These are phyloP conservation scores for Smittium culicis DNA, from an alignment of 371 early-diverging fungal species.

Conservation along the genomic window DNA sequence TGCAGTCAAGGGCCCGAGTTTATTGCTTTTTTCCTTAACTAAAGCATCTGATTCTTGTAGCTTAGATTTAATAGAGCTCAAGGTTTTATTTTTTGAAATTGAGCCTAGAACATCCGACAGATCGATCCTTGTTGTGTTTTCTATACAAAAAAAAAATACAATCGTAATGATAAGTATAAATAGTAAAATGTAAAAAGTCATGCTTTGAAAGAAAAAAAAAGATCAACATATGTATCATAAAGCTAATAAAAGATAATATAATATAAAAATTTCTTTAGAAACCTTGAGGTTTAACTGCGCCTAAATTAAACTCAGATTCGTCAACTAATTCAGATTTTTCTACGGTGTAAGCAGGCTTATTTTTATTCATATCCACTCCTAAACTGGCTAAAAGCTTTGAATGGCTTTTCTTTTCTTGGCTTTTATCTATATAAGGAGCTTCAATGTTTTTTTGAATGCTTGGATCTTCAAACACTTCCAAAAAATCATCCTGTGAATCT, in stretches of 20 bases:
- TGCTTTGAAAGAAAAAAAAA: background rate
- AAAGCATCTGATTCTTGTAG: background rate
- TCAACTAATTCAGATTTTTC: background rate
- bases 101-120: constrained; percentile 34
- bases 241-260: no score
- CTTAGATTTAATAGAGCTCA: background rate
- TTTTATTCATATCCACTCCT: background rate
- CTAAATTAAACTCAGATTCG: constrained; percentile 11
- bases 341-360: background rate
- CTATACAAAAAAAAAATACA: background rate
- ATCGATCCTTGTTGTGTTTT: background rate
- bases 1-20: constrained; percentile 45
- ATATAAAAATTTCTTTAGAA: background rate
- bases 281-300: no score
- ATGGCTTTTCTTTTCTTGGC: constrained; percentile 28
- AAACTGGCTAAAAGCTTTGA: constrained; percentile 9
- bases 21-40: constrained; percentile 2
- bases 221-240: no score
- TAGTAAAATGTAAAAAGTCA: background rate
- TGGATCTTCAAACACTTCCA: background rate
- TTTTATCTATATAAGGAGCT: constrained; percentile 26
- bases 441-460: constrained; percentile 13
- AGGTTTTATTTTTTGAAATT: constrained; percentile 47
- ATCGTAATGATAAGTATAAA: constrained; percentile 37
- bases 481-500: background rate